Percentiles rank a stretch among this genome's conserved stretches.
phyloP scores from a whole-genome alignment of 2,329 filamentous ascomycete genomes.

The Ophiostoma ulmi region DNA sequence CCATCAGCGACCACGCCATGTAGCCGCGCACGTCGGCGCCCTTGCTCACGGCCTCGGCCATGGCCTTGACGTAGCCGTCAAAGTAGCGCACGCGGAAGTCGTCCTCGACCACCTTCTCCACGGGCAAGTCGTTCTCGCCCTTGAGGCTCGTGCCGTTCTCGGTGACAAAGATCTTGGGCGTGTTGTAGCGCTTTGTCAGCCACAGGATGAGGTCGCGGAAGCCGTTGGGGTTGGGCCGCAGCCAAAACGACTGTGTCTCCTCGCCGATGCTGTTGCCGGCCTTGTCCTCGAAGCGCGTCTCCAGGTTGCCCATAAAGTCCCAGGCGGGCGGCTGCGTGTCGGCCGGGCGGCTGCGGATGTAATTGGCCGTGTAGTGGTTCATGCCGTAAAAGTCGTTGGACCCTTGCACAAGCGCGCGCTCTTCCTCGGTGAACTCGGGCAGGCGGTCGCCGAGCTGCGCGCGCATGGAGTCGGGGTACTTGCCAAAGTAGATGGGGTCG shows the following conservation, averaged over 20 bases:
- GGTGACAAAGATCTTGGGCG: constrained; percentile 77
- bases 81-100: constrained; percentile 80
- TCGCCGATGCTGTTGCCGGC: constrained; percentile 68
- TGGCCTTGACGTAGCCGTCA: constrained; percentile 66
- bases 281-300: constrained; percentile 66
- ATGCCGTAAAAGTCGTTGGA: constrained; percentile 92
- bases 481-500: constrained; percentile 78
- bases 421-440: constrained; percentile 67
- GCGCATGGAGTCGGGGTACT: constrained; percentile 78
- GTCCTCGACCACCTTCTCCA: constrained; percentile 69
- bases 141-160: constrained; percentile 84
- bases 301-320: constrained; percentile 72
- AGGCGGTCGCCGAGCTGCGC: constrained; percentile 74
- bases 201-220: constrained; percentile 74
- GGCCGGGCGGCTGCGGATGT: constrained; percentile 66
- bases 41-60: constrained; percentile 64
- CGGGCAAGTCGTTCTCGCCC: constrained; percentile 70
- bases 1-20: constrained; percentile 82
- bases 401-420: constrained; percentile 69
- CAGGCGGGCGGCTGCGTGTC: constrained; percentile 55
- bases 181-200: constrained; percentile 70
- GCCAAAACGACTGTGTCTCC: constrained; percentile 77
- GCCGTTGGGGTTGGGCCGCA: constrained; percentile 67
- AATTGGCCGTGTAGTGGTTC: constrained; percentile 91
- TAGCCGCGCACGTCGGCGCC: constrained; percentile 76